phyloP scores from a whole-genome alignment of 2,329 filamentous ascomycete genomes.

The Alternaria rosae region DNA sequence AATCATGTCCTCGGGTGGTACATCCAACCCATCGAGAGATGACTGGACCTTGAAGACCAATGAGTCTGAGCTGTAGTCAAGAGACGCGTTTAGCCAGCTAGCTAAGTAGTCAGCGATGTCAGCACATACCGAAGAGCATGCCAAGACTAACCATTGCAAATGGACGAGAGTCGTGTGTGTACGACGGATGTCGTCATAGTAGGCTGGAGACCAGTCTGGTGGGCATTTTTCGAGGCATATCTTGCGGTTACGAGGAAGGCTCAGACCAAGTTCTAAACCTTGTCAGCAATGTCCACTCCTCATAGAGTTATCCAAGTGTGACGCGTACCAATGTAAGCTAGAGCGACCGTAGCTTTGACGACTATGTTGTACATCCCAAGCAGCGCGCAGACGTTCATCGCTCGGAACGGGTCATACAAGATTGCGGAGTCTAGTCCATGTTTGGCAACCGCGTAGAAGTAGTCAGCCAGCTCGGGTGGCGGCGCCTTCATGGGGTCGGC shows the following conservation, averaged over 20 bases:
- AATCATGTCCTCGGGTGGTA: slow-evolving; percentile 11
- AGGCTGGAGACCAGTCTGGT: background rate
- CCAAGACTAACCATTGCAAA: slow-evolving; percentile 13
- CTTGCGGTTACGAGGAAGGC: slow-evolving; percentile 15
- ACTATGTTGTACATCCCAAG: slow-evolving; percentile 32
- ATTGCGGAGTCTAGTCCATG: slow-evolving; percentile 26
- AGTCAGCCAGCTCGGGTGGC: slow-evolving; percentile 21
- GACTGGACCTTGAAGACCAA: background rate
- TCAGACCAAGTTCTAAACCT: slow-evolving; percentile 23
- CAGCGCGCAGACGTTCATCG: slow-evolving; percentile 29
- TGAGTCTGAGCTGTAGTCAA: slow-evolving; percentile 16
- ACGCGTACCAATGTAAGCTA: slow-evolving; percentile 27
- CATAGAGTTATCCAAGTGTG: background rate
- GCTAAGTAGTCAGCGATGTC: background rate
- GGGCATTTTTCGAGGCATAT: slow-evolving; percentile 2
- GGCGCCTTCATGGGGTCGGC: slow-evolving; percentile 7
- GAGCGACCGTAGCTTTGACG: slow-evolving; percentile 23
- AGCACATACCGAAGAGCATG: background rate
- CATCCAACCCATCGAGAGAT: slow-evolving; percentile 7
- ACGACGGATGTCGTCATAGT: slow-evolving; percentile 17
- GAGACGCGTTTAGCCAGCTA: slow-evolving; percentile 27
- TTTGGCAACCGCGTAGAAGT: slow-evolving; percentile 27
- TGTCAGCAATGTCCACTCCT: background rate
- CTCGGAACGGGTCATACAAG: slow-evolving; percentile 22
- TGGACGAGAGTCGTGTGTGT: slow-evolving; percentile 25